Conservation (phyloP, 1,284 basidiomycete genomes). For the Ustilago curta region DNA sequence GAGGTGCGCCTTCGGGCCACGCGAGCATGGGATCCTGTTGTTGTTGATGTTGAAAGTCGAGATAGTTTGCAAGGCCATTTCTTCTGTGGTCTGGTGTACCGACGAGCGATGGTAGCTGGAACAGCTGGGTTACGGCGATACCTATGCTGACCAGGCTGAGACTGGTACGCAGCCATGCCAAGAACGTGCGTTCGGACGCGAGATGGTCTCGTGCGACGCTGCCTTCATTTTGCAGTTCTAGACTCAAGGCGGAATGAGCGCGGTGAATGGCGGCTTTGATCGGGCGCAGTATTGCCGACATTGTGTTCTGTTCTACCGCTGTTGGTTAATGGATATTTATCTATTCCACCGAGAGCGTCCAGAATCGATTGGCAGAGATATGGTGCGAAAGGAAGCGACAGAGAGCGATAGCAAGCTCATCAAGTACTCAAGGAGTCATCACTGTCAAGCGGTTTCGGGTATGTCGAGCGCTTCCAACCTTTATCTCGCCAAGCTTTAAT, state of each 20-base stretch:
- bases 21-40: slow-evolving; percentile 7
- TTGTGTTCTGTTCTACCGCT: not conserved
- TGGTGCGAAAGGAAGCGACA: not conserved
- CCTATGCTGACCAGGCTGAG: slow-evolving; percentile 64
- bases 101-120: slow-evolving; percentile 63
- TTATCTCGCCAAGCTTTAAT: slow-evolving; percentile 6
- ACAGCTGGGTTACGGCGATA: slow-evolving; percentile 65
- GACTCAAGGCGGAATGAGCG: slow-evolving; percentile 30
- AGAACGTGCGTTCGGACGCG: slow-evolving; percentile 68
- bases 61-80: slow-evolving; percentile 8
- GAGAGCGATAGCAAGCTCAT: not conserved
- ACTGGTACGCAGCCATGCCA: slow-evolving; percentile 69
- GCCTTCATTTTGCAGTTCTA: slow-evolving; percentile 64
- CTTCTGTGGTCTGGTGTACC: slow-evolving; percentile 8
- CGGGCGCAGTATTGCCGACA: slow-evolving; percentile 33
- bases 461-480: not conserved
- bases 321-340: not conserved
- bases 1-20: slow-evolving; percentile 12
- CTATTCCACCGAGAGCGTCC: not conserved
- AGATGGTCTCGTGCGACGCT: slow-evolving; percentile 69
- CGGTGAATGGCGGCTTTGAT: slow-evolving; percentile 25
- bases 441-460: not conserved
- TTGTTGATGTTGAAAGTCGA: slow-evolving; percentile 17
- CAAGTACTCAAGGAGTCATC: not conserved
- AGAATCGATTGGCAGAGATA: too few relatives aligned